These are phyloP conservation scores for Saxophila tyrrhenica DNA, from an alignment of 495 filamentous ascomycete genomes.

Conservation along the genomic window DNA sequence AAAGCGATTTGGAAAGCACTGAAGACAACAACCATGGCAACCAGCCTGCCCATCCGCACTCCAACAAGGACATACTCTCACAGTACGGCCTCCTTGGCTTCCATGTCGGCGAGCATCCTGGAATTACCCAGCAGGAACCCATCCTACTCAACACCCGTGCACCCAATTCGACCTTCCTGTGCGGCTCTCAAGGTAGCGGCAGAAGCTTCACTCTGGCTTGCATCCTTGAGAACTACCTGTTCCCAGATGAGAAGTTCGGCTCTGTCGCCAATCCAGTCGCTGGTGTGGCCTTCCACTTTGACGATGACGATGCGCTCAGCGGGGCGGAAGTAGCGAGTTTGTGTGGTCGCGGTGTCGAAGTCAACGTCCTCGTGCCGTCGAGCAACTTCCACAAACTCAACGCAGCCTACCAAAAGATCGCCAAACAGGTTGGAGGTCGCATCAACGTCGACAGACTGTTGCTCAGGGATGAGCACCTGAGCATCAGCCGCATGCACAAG, in stretches of 20 bases:
- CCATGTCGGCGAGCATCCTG: background rate
- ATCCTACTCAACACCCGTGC: slow-evolving; percentile 56
- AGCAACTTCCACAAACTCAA: slow-evolving; percentile 44
- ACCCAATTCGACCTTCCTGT: slow-evolving; percentile 63
- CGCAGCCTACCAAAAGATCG: slow-evolving; percentile 20
- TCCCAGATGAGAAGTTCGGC: slow-evolving; percentile 30
- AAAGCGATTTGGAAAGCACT: too few relatives aligned
- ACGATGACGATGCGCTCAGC: slow-evolving; percentile 39
- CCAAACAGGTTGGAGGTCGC: background rate
- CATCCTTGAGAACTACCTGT: slow-evolving; percentile 54
- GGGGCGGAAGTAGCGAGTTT: slow-evolving; percentile 60
- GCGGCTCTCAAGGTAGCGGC: slow-evolving; percentile 64
- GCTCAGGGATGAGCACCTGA: slow-evolving; percentile 48
- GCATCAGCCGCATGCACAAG: slow-evolving; percentile 51
- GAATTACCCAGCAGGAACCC: background rate
- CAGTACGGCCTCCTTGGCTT: slow-evolving; percentile 16
- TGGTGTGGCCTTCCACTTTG: slow-evolving; percentile 60
- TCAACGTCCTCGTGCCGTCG: slow-evolving; percentile 53
- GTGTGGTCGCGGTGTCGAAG: slow-evolving; percentile 42
- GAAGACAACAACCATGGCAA: background rate
- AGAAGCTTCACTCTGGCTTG: slow-evolving; percentile 66
- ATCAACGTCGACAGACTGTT: slow-evolving; percentile 37
- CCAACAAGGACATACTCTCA: background rate
- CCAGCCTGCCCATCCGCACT: background rate
- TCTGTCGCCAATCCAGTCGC: slow-evolving; percentile 42